Percentiles rank a stretch among this genome's conserved stretches.
These are phyloP conservation scores for Chrysosporium queenslandicum DNA, from an alignment of 2,329 filamentous ascomycete species.

Conservation along the genomic window DNA sequence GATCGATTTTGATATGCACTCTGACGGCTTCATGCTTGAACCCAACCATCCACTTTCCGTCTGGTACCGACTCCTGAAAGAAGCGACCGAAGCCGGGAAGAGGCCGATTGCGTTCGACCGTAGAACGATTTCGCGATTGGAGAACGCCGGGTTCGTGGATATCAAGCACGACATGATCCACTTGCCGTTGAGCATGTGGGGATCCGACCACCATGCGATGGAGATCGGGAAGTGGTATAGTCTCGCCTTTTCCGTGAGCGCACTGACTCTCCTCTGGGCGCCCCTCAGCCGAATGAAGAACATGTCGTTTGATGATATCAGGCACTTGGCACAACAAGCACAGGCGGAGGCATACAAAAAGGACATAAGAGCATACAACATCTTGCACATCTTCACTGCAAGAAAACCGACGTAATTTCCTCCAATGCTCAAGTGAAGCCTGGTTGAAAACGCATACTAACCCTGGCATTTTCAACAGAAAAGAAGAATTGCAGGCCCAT, in stretches of 20 bases:
- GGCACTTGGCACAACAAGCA: constrained; percentile 52
- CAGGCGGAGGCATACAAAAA: constrained; percentile 59
- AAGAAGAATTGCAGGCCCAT: background rate
- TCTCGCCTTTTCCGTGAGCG: constrained; percentile 59
- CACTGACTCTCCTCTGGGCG: constrained; percentile 62
- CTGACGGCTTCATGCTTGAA: constrained; percentile 37
- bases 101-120: constrained; percentile 56
- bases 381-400: constrained; percentile 38
- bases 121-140: constrained; percentile 51
- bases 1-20: constrained; percentile 69
- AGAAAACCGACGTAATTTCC: constrained; percentile 27
- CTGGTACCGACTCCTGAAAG: constrained; percentile 61
- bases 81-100: constrained; percentile 56
- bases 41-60: constrained; percentile 46
- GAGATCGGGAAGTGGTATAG: constrained; percentile 77
- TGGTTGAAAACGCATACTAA: constrained; percentile 3
- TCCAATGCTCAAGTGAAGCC: background rate
- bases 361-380: constrained; percentile 60
- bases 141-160: constrained; percentile 66
- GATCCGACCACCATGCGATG: constrained; percentile 52
- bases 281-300: constrained; percentile 58
- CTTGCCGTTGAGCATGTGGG: constrained; percentile 67
- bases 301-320: constrained; percentile 54
- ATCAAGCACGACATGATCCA: constrained; percentile 60
- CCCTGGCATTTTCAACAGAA: background rate